Conservation (phyloP, 805 yeast species). For the Pichia gijzeniarum region DNA sequence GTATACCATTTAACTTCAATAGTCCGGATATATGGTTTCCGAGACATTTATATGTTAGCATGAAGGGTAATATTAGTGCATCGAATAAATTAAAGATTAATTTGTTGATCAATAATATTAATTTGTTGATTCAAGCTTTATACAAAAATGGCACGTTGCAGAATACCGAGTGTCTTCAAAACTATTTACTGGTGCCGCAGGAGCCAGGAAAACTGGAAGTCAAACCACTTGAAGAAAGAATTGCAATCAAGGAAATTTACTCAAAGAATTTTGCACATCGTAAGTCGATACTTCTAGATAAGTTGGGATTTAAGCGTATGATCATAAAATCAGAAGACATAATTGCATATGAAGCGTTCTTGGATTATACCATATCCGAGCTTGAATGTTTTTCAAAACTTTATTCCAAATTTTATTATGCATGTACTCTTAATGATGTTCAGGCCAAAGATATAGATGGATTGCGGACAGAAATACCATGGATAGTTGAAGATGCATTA, state of each 20-base stretch:
- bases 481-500: slow-evolving; percentile 2
- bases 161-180: slow-evolving; percentile 5
- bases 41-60: slow-evolving; percentile 15
- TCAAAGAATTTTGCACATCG: background rate
- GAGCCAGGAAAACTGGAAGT: background rate
- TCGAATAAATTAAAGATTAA: slow-evolving; percentile 42
- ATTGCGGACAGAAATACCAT: slow-evolving; percentile 13
- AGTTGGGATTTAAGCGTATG: slow-evolving; percentile 2
- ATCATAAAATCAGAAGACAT: slow-evolving; percentile 33
- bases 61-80: slow-evolving; percentile 23
- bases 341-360: slow-evolving; percentile 41
- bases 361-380: slow-evolving; percentile 41
- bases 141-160: slow-evolving; percentile 15
- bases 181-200: slow-evolving; percentile 6
- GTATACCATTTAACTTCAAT: slow-evolving; percentile 20
- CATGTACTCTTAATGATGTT: slow-evolving; percentile 4
- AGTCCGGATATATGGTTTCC: slow-evolving; percentile 21
- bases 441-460: slow-evolving; percentile 6
- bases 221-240: slow-evolving; percentile 2
- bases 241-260: slow-evolving; percentile 3
- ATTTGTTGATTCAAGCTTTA: slow-evolving; percentile 41
- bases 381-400: slow-evolving; percentile 27
- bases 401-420: slow-evolving; percentile 33
- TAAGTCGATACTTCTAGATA: background rate
- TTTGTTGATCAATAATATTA: slow-evolving; percentile 41